Evolutionary conservation across 169 alveolate species (phyloP).

Genomic region (Theileria sp.): DNA sequence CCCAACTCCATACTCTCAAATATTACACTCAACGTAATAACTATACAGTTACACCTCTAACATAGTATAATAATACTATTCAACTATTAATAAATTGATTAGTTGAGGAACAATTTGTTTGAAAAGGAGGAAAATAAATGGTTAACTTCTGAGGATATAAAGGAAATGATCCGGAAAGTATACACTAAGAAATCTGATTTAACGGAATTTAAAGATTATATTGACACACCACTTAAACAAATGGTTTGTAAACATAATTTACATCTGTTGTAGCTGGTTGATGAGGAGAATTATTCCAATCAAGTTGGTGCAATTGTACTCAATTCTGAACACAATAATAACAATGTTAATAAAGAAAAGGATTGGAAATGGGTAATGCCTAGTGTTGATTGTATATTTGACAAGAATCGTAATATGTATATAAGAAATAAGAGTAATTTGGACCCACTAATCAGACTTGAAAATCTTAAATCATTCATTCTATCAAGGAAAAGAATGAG

Average conservation of each 20-base stretch:
- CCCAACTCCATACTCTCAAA: conserved; percentile 11
- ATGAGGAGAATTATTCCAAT: conserved; percentile 35
- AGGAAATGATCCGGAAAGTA: background rate
- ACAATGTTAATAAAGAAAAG: background rate
- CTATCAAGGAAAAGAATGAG: conserved; percentile 73
- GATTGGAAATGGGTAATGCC: conserved; percentile 58
- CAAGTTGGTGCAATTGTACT: conserved; percentile 28
- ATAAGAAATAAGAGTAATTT: conserved; percentile 68
- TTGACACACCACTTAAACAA: conserved; percentile 20
- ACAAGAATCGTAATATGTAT: conserved; percentile 44
- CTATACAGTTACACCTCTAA: background rate
- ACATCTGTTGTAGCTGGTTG: conserved; percentile 30
- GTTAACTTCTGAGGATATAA: conserved; percentile 9
- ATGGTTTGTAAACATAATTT: background rate
- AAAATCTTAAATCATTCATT: conserved; percentile 71
- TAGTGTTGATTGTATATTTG: conserved; percentile 54
- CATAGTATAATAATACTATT: background rate
- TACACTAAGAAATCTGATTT: background rate
- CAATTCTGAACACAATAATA: background rate
- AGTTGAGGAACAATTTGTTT: conserved; percentile 4
- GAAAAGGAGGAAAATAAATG: conserved; percentile 16
- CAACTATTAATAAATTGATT: too few species aligned
- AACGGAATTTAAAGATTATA: background rate
- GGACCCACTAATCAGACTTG: conserved; percentile 72
- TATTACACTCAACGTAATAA: background rate